A percentile compares a stretch with the other conserved stretches of the same genome.
Evolutionary conservation across 2,329 filamentous ascomycete species (phyloP).

Genomic region (Aspergillus oerlinghausenensis): DNA sequence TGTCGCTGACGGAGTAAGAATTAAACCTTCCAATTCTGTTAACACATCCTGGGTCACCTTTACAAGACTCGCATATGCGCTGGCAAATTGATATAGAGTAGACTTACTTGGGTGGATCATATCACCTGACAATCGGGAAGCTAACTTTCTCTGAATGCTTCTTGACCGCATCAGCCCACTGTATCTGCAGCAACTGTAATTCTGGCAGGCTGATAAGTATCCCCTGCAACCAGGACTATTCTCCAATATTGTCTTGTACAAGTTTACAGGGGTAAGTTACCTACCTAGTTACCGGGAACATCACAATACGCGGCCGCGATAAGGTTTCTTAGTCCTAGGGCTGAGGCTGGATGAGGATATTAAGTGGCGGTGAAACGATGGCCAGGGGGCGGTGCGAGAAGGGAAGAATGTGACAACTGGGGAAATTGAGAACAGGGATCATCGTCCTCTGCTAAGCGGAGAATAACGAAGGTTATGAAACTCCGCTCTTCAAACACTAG

Average conservation of each 20-base stretch:
- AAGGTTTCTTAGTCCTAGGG: neutral
- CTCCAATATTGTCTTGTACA: neutral
- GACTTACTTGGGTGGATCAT: too few relatives aligned
- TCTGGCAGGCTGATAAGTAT: neutral
- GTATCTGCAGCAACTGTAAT: neutral
- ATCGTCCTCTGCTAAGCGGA: conserved; percentile 5
- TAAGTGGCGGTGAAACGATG: conserved; percentile 27
- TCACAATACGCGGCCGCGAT: neutral
- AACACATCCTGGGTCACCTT: neutral
- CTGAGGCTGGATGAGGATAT: conserved; percentile 21
- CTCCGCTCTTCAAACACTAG: conserved; percentile 15
- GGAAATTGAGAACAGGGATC: conserved; percentile 10
- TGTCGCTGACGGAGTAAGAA: neutral
- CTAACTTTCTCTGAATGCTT: neutral
- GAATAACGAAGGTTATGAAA: conserved; percentile 18
- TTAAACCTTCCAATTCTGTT: neutral
- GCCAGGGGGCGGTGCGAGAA: conserved; percentile 24
- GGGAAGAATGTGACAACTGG: conserved; percentile 13
- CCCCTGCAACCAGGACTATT: neutral
- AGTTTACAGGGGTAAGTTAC: too few relatives aligned
- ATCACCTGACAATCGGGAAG: neutral
- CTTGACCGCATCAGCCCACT: neutral
- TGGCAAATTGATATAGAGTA: neutral
- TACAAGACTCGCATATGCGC: neutral
- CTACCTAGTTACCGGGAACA: too few relatives aligned